phyloP scores from a whole-genome alignment of 352 stramenopile species.

The Elongisporangium senticosum region DNA sequence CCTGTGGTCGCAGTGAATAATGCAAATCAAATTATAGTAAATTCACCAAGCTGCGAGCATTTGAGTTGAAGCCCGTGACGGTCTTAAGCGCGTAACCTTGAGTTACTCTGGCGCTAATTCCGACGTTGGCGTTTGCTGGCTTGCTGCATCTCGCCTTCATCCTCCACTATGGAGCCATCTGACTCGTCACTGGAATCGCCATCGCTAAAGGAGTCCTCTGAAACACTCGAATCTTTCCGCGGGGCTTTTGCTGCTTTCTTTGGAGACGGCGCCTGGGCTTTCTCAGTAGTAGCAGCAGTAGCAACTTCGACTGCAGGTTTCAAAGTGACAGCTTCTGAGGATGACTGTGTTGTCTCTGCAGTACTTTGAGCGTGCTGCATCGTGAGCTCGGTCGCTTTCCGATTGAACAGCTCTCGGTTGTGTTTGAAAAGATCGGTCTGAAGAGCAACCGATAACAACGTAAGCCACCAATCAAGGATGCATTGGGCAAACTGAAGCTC shows the following conservation, averaged over 20 bases:
- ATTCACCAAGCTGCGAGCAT: no score
- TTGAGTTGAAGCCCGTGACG: no score
- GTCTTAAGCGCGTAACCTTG: no score
- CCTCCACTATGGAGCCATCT: constrained; percentile 14
- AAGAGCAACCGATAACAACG: neutral
- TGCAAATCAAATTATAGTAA: neutral
- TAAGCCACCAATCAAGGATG: neutral
- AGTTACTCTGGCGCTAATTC: neutral
- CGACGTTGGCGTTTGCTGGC: constrained; percentile 8
- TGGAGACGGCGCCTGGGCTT: neutral
- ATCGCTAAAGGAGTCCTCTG: constrained; percentile 34
- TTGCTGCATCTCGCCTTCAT: constrained; percentile 4
- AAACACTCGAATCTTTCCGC: constrained; percentile 7
- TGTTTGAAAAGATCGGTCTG: constrained; percentile 79
- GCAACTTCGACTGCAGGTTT: constrained; percentile 3
- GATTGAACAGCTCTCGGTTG: constrained; percentile 63
- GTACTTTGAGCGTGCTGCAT: constrained; percentile 29
- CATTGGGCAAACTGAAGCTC: neutral
- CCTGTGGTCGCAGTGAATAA: neutral
- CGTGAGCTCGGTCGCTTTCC: constrained; percentile 61
- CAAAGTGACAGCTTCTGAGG: neutral
- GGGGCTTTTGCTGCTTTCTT: neutral
- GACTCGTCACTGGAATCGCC: constrained; percentile 36
- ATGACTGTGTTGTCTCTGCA: constrained; percentile 4
- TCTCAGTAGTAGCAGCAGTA: constrained; percentile 11